A percentile compares a stretch with the other conserved stretches of the same genome.
These are phyloP conservation scores for Colletotrichum sp. DNA, from an alignment of 2,329 filamentous ascomycete species.

Conservation along the genomic window DNA sequence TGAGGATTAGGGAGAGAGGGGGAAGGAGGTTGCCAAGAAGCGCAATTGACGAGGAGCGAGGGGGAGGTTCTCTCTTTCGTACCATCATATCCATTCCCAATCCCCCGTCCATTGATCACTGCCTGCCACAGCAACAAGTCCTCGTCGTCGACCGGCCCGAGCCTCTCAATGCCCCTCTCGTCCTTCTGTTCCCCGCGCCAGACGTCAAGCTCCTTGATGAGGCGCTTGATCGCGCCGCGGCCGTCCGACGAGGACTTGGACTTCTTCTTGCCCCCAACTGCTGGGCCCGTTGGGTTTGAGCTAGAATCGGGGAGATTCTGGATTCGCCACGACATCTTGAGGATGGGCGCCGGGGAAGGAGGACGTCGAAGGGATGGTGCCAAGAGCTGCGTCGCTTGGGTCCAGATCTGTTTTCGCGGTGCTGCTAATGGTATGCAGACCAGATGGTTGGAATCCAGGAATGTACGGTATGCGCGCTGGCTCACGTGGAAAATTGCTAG, in stretches of 20 bases:
- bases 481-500: background rate
- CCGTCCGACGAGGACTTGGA: conserved; percentile 40
- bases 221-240: conserved; percentile 53
- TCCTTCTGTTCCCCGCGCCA: conserved; percentile 54
- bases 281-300: conserved; percentile 14
- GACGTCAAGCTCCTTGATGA: conserved; percentile 62
- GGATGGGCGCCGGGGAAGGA: background rate
- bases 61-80: conserved; percentile 21
- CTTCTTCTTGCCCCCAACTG: conserved; percentile 15
- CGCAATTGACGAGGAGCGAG: background rate
- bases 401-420: background rate
- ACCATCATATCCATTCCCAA: conserved; percentile 64
- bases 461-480: background rate
- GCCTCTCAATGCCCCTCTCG: conserved; percentile 62
- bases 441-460: background rate
- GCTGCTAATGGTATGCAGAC: background rate
- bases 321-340: conserved; percentile 22
- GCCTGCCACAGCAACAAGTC: conserved; percentile 64
- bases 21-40: background rate
- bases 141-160: conserved; percentile 59
- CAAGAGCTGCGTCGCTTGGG: background rate
- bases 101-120: conserved; percentile 62
- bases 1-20: background rate
- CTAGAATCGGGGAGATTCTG: conserved; percentile 20
- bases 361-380: background rate